Conservation (phyloP, 805 yeast genomes). For the Wickerhamiella siamensis region DNA sequence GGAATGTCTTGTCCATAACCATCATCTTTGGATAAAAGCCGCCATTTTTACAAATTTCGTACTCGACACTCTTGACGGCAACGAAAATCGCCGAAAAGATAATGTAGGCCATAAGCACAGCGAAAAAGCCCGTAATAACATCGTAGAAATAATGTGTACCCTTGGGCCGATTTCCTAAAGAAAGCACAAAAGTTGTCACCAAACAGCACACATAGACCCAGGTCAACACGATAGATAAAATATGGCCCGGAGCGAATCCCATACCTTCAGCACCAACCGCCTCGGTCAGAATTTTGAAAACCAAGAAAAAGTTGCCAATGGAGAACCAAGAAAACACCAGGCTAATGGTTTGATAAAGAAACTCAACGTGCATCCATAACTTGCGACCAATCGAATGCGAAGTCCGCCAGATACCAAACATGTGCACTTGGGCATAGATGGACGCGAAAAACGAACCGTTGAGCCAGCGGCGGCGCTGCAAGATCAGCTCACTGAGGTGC, state of each 20-base stretch:
- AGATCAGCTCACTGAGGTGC: slow-evolving; percentile 79
- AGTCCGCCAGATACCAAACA: slow-evolving; percentile 77
- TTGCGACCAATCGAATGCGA: slow-evolving; percentile 75
- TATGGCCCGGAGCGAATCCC: slow-evolving; percentile 56
- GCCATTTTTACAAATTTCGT: slow-evolving; percentile 33
- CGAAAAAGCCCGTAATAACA: slow-evolving; percentile 64
- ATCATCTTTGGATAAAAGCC: slow-evolving; percentile 30
- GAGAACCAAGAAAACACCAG: slow-evolving; percentile 84
- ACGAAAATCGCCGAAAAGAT: slow-evolving; percentile 74
- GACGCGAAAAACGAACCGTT: slow-evolving; percentile 98
- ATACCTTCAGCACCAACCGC: slow-evolving; percentile 53
- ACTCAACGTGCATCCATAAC: slow-evolving; percentile 70
- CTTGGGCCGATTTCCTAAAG: slow-evolving; percentile 88
- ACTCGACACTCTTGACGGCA: slow-evolving; percentile 56
- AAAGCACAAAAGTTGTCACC: slow-evolving; percentile 72
- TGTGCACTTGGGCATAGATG: slow-evolving; percentile 70
- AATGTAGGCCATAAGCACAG: slow-evolving; percentile 78
- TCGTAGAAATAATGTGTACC: slow-evolving; percentile 74
- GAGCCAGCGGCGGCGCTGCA: slow-evolving; percentile 96
- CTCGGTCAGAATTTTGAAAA: slow-evolving; percentile 84
- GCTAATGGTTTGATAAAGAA: slow-evolving; percentile 70
- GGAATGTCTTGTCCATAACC: slow-evolving; percentile 43
- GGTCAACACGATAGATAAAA: slow-evolving; percentile 61
- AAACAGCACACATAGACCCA: slow-evolving; percentile 77
- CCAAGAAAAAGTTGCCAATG: slow-evolving; percentile 77